These are phyloP conservation scores for Neoscytalidium dimidiatum DNA, from an alignment of 2,329 filamentous ascomycete species.

Conservation along the genomic window DNA sequence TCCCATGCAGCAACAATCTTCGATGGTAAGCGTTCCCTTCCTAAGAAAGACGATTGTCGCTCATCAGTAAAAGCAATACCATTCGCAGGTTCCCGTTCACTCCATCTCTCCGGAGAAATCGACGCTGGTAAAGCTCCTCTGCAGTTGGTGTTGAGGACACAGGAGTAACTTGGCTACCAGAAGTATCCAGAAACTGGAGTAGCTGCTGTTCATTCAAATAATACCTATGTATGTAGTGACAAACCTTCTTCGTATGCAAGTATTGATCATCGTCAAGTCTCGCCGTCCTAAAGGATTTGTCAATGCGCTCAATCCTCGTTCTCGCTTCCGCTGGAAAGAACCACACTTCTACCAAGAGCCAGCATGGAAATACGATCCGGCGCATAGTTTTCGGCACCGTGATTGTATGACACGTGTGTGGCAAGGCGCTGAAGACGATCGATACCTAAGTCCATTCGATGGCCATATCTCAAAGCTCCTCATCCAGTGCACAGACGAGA, in stretches of 20 bases:
- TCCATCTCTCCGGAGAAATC: neutral
- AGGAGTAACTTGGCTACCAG: neutral
- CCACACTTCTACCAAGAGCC: conserved; percentile 18
- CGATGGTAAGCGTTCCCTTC: neutral
- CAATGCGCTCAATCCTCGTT: conserved; percentile 24
- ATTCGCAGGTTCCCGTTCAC: neutral
- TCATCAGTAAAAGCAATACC: neutral
- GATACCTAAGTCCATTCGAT: conserved; percentile 34
- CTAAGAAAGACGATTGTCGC: too few species aligned
- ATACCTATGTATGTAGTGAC: neutral
- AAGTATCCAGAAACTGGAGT: neutral
- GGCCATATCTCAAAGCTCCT: conserved; percentile 33
- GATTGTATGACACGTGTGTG: conserved; percentile 1
- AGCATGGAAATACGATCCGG: neutral
- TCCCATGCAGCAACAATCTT: neutral
- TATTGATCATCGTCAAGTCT: neutral
- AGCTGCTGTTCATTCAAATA: neutral
- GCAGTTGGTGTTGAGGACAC: neutral
- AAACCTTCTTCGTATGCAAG: neutral
- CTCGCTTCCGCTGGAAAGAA: neutral
- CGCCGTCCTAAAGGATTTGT: conserved; percentile 26
- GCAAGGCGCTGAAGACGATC: conserved; percentile 27
- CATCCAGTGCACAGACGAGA: conserved; percentile 34
- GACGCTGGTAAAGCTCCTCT: conserved; percentile 6
- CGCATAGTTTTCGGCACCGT: neutral